Conservation (phyloP, 768 basidiomycete species). For the Boletus subcaerulescens region DNA sequence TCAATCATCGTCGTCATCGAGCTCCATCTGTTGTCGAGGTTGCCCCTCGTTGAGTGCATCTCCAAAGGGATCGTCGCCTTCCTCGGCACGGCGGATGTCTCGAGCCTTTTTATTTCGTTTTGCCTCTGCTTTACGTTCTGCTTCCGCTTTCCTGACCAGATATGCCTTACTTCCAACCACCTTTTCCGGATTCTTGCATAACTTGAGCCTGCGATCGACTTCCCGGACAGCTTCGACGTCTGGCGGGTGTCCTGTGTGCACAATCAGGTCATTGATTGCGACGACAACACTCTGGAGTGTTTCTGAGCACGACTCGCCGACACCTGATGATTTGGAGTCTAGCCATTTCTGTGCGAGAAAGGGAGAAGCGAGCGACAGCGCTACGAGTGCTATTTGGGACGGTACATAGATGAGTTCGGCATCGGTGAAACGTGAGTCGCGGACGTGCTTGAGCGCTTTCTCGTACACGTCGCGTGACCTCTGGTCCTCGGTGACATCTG, state of each 20-base stretch:
- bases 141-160: conserved; percentile 64
- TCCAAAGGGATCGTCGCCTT: conserved; percentile 70
- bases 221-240: conserved; percentile 82
- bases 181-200: conserved; percentile 96
- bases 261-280: conserved; percentile 56
- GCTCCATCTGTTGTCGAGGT: conserved; percentile 31
- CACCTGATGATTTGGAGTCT: conserved; percentile 34
- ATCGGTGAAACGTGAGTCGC: conserved; percentile 84
- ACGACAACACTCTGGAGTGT: conserved; percentile 33
- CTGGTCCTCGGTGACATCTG: conserved; percentile 47
- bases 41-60: conserved; percentile 43
- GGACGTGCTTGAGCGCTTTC: conserved; percentile 60
- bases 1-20: conserved; percentile 47
- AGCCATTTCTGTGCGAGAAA: conserved; percentile 62
- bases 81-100: conserved; percentile 42
- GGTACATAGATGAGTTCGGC: conserved; percentile 90
- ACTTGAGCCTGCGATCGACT: conserved; percentile 80
- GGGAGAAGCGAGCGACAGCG: conserved; percentile 64
- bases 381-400: conserved; percentile 88
- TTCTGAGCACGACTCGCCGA: conserved; percentile 11
- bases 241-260: conserved; percentile 55
- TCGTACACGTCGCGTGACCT: conserved; percentile 59
- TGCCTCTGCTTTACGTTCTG: conserved; percentile 64
- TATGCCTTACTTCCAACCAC: conserved; percentile 87
- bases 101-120: conserved; percentile 65